phyloP scores from a whole-genome alignment of 1,284 basidiomycete genomes.

The Ganoderma lucidum region DNA sequence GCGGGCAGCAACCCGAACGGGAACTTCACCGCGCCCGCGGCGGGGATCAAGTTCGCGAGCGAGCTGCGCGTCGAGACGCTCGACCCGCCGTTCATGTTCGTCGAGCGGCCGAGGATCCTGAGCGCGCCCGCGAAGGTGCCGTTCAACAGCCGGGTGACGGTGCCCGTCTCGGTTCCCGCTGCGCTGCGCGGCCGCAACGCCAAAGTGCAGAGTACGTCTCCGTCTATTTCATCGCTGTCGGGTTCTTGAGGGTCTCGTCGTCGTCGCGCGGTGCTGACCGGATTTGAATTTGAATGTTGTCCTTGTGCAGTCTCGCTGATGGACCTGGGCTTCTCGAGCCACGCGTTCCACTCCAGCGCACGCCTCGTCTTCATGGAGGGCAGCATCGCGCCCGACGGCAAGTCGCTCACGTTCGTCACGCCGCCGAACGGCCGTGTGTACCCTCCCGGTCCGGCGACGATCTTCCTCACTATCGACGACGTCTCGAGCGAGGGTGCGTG shows the following conservation, averaged over 20 bases:
- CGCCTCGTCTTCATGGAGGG: conserved; percentile 57
- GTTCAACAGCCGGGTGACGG: conserved; percentile 48
- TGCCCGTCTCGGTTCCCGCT: conserved; percentile 43
- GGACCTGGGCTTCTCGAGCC: conserved; percentile 57
- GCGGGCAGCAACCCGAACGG: conserved; percentile 60
- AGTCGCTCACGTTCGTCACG: conserved; percentile 49
- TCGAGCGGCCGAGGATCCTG: conserved; percentile 45
- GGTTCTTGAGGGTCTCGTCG: no score
- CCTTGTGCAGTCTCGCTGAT: conserved; percentile 47
- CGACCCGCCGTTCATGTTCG: conserved; percentile 51
- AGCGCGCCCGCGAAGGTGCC: conserved; percentile 46
- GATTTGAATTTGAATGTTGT: no score
- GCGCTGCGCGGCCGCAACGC: background rate
- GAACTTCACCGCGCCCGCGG: conserved; percentile 21
- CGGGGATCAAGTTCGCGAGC: conserved; percentile 42
- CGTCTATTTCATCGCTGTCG: no score
- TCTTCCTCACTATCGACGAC: conserved; percentile 56
- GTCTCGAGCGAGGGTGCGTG: conserved; percentile 54
- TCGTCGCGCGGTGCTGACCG: background rate
- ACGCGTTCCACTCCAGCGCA: conserved; percentile 54
- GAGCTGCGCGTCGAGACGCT: conserved; percentile 49
- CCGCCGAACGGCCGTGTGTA: conserved; percentile 56
- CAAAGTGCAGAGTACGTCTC: conserved; percentile 11
- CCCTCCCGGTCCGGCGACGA: conserved; percentile 58
- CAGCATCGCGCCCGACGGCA: conserved; percentile 43